Base-by-base conservation (phyloP, 164 flowering plant genomes). In the Sedum album region DNA sequence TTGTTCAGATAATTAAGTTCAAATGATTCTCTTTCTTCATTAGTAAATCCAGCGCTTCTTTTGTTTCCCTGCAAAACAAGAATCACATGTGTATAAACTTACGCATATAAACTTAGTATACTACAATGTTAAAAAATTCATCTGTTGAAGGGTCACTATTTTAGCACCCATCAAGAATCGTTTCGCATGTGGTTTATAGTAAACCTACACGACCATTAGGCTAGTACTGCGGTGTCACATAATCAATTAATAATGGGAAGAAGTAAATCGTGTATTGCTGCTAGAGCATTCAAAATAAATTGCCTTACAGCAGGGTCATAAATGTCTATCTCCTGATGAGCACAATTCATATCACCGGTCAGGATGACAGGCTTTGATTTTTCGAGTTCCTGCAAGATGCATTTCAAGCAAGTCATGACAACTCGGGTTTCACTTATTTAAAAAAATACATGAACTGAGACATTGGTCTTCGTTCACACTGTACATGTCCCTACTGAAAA, bases 331-430 rank as follows among this genome's bases (percentile, higher is more conserved):
- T 95, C 99, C 76, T 90, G 82, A 82, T 91, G 96, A 35, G 97
- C 97, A 76, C 97, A 92, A 75, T 95, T 95, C 70, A 95, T 72
- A 82, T 95, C 99, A 69, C 99, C 99, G 33, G 96, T 90, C 85
- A 95, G 78, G 78, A 95, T 86, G 65, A 95, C 99, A 73, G 99
- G 99, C 77, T 95, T 95, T 49, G 83, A 82, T 76, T 85, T 89
- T 72, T 95, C 97, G 53, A 95, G 84, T 69, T 95, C 97, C 99
- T 95, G 88, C 66, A 81, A 66, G 64, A 73, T 60, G 61, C 31
- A 79, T 23, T 15, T 28, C 20, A 63, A 57, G 31, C 31, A 67
- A 65, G 21, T 28, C 4, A 25, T 33, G 66, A 0, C 39, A 64
- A 31, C 25, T 35, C 21, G 23, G 66, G n/a, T n/a, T n/a, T n/a